Evolutionary conservation across 768 basidiomycete genomes (phyloP).

Genomic region (Rhodosporidiobolus sp.): DNA sequence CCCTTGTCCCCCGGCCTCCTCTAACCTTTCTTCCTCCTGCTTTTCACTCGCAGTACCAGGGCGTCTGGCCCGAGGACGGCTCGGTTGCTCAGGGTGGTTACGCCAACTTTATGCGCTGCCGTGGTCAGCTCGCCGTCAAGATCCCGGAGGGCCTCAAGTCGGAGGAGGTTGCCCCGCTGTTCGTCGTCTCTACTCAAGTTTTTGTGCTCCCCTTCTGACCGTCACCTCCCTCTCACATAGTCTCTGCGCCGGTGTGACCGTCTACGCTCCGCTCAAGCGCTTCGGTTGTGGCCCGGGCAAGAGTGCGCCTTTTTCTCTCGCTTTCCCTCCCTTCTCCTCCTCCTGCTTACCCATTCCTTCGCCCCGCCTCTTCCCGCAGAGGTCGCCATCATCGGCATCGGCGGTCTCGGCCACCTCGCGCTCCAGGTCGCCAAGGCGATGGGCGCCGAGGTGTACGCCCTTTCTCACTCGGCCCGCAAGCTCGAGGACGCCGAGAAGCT

Average conservation of each 20-base stretch:
- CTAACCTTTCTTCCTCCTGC: neutral
- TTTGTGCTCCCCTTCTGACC: too few relatives aligned
- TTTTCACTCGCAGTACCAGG: slow-evolving; percentile 27
- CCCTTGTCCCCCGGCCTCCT: neutral
- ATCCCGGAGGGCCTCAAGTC: slow-evolving; percentile 49
- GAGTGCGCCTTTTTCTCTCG: slow-evolving; percentile 41
- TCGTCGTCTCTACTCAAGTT: too few relatives aligned
- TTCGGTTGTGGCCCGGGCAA: slow-evolving; percentile 62
- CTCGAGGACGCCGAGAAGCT: slow-evolving; percentile 58
- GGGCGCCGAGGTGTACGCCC: slow-evolving; percentile 57
- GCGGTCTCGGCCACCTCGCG: slow-evolving; percentile 53
- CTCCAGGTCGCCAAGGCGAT: slow-evolving; percentile 41
- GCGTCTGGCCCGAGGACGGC: slow-evolving; percentile 27
- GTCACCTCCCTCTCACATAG: too few relatives aligned
- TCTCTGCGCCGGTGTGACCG: slow-evolving; percentile 50
- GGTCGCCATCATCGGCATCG: slow-evolving; percentile 66
- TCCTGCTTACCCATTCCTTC: neutral
- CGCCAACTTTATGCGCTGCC: slow-evolving; percentile 46
- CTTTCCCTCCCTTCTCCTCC: neutral
- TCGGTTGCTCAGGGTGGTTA: slow-evolving; percentile 48
- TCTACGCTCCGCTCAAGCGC: slow-evolving; percentile 48
- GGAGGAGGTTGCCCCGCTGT: slow-evolving; percentile 48
- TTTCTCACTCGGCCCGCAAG: slow-evolving; percentile 59
- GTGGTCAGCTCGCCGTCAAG: slow-evolving; percentile 49
- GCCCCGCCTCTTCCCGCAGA: neutral